These are phyloP conservation scores for Schoenoplectus tabernaemontani DNA, from an alignment of 202 grass and related monocot genomes.

Conservation along the genomic window DNA sequence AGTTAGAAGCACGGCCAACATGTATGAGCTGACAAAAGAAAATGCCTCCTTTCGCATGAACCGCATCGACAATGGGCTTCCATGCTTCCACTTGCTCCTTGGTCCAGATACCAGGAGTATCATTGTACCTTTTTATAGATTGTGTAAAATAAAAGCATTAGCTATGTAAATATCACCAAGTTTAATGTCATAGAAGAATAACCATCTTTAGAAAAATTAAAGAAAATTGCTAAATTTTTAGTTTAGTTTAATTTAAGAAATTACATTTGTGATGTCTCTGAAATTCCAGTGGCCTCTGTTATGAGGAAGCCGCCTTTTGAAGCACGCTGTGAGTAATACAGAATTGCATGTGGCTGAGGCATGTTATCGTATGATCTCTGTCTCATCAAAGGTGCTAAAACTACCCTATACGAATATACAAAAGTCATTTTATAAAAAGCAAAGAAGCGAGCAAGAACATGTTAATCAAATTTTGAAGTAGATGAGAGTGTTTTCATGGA, in stretches of 20 bases:
- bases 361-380: no score
- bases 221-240: no score
- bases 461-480: not conserved
- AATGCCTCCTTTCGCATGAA: slow-evolving; percentile 35
- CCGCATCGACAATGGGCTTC: no score
- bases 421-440: not conserved
- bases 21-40: slow-evolving; percentile 37
- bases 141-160: no score
- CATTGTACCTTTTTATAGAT: no score
- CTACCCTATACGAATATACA: no score
- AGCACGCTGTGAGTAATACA: slow-evolving; percentile 60
- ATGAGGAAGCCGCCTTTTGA: slow-evolving; percentile 46
- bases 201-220: not conserved
- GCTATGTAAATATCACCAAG: slow-evolving; percentile 11
- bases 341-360: slow-evolving; percentile 44
- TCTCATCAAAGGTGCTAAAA: no score
- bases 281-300: slow-evolving; percentile 48
- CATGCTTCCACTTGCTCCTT: no score
- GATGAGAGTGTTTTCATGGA: not conserved
- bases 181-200: slow-evolving; percentile 17
- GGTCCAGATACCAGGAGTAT: no score
- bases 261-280: slow-evolving; percentile 51
- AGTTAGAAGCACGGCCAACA: slow-evolving; percentile 22
- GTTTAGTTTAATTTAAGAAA: not conserved
- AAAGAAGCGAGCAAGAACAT: not conserved